A percentile compares a stretch with the other conserved stretches of the same genome.
phyloP scores from a whole-genome alignment of 1,139 yeast species.

The Debaryomyces singareniensis region DNA sequence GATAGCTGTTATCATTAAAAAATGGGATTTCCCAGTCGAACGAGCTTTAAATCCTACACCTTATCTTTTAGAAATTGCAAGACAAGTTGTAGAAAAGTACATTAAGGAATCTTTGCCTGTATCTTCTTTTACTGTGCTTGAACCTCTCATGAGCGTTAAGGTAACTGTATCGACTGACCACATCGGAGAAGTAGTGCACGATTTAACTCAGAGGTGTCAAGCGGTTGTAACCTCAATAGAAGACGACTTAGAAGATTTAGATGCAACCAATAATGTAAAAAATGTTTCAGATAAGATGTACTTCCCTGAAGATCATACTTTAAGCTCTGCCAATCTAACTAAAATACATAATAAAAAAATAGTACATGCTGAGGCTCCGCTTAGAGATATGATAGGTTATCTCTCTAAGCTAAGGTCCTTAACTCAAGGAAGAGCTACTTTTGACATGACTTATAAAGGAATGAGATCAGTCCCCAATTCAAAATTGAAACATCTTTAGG shows the following conservation, averaged over 20 bases:
- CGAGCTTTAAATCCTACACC: constrained; percentile 22
- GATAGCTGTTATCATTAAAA: constrained; percentile 43
- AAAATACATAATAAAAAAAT: constrained; percentile 40
- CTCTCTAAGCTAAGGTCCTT: constrained; percentile 68
- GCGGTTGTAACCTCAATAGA: constrained; percentile 65
- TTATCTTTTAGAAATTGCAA: constrained; percentile 22
- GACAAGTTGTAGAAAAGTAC: constrained; percentile 32
- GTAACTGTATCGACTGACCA: constrained; percentile 65
- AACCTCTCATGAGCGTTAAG: constrained; percentile 81
- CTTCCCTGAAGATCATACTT: constrained; percentile 55
- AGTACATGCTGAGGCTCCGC: constrained; percentile 73
- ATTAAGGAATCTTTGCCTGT: constrained; percentile 15
- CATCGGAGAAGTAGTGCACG: constrained; percentile 81
- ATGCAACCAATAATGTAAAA: constrained; percentile 36
- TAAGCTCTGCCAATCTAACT: constrained; percentile 11
- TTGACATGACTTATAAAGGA: constrained; percentile 70
- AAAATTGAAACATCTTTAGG: constrained; percentile 27
- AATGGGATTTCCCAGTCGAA: constrained; percentile 54
- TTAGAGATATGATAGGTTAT: constrained; percentile 88
- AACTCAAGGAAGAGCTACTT: constrained; percentile 86
- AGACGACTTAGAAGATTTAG: constrained; percentile 45
- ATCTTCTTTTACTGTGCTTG: constrained; percentile 52
- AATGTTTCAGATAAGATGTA: constrained; percentile 47
- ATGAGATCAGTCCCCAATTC: constrained; percentile 58
- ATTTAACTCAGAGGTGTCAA: constrained; percentile 57